These are phyloP conservation scores for Xylaria acuta DNA, from an alignment of 495 filamentous ascomycete species.

Conservation along the genomic window DNA sequence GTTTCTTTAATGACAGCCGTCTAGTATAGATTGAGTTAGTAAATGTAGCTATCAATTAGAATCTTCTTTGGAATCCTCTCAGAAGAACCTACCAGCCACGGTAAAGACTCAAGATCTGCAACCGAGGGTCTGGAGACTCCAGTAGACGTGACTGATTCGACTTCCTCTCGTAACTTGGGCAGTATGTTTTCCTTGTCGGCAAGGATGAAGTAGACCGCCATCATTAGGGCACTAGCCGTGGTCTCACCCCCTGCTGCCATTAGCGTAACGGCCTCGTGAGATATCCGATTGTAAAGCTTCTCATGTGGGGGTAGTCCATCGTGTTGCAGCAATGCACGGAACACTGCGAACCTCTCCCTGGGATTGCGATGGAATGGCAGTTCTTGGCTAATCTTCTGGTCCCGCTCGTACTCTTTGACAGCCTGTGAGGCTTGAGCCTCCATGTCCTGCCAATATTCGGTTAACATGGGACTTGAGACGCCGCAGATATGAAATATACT, in stretches of 20 bases:
- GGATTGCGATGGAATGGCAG: constrained; percentile 4
- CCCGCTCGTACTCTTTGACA: not conserved
- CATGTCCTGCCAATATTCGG: constrained; percentile 7
- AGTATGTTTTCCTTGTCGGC: constrained; percentile 1
- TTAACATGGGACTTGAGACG: not conserved
- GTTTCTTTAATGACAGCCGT: constrained; percentile 18
- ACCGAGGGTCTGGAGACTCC: constrained; percentile 1
- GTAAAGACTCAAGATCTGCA: constrained; percentile 13
- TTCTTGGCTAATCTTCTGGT: not conserved
- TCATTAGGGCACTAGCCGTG: not conserved
- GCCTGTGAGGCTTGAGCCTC: constrained; percentile 15
- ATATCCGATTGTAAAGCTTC: constrained; percentile 12
- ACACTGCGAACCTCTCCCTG: constrained; percentile 10
- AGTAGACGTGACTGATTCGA: not conserved
- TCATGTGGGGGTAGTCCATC: constrained; percentile 1
- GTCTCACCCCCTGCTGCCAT: constrained; percentile 20
- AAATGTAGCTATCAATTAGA: not conserved
- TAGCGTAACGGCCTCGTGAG: constrained; percentile 19
- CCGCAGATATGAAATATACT: not conserved
- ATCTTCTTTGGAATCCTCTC: not conserved
- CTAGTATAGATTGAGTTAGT: not conserved
- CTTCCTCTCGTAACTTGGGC: constrained; percentile 4
- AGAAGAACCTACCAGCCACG: constrained; percentile 12
- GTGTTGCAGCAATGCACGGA: constrained; percentile 6
- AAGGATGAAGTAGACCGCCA: constrained; percentile 13